Conservation (phyloP, 371 early-diverging fungal genomes). For the Actinomortierella wolfii region DNA sequence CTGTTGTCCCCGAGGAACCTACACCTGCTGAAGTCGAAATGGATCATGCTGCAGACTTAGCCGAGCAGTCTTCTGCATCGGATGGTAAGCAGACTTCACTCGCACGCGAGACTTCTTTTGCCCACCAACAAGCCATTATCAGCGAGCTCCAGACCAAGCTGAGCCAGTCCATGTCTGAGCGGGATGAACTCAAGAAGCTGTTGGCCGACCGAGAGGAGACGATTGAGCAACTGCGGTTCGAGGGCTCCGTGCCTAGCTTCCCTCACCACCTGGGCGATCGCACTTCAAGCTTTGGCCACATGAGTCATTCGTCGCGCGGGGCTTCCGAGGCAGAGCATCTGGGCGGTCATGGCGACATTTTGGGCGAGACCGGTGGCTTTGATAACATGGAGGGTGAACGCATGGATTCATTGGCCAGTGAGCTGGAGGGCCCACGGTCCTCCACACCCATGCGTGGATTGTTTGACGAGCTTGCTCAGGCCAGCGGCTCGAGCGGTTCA, state of each 20-base stretch:
- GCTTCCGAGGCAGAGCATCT: too few relatives aligned
- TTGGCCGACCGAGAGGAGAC: slow-evolving; percentile 65
- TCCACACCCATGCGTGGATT: slow-evolving; percentile 24
- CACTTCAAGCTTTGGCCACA: too few relatives aligned
- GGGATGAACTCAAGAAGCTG: slow-evolving; percentile 55
- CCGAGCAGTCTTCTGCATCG: slow-evolving; percentile 2
- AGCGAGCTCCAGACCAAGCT: slow-evolving; percentile 40
- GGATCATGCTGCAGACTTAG: slow-evolving; percentile 6
- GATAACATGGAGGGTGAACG: too few relatives aligned
- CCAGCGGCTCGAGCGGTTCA: not conserved
- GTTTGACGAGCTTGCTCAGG: slow-evolving; percentile 44
- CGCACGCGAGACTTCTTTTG: slow-evolving; percentile 45
- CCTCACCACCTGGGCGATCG: not conserved
- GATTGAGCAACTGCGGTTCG: slow-evolving; percentile 63
- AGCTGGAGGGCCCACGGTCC: too few relatives aligned
- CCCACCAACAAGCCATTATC: slow-evolving; percentile 42
- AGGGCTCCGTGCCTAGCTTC: slow-evolving; percentile 25
- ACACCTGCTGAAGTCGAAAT: not conserved
- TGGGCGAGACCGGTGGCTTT: too few relatives aligned
- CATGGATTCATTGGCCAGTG: too few relatives aligned
- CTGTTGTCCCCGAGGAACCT: too few relatives aligned
- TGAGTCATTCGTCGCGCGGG: too few relatives aligned
- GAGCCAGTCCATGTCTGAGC: slow-evolving; percentile 28
- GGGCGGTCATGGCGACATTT: too few relatives aligned
- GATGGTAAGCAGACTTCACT: slow-evolving; percentile 38